A percentile compares a stretch with the other conserved stretches of the same genome.
Conservation (phyloP, 2,329 filamentous ascomycete species). For the Beauveria sp. region DNA sequence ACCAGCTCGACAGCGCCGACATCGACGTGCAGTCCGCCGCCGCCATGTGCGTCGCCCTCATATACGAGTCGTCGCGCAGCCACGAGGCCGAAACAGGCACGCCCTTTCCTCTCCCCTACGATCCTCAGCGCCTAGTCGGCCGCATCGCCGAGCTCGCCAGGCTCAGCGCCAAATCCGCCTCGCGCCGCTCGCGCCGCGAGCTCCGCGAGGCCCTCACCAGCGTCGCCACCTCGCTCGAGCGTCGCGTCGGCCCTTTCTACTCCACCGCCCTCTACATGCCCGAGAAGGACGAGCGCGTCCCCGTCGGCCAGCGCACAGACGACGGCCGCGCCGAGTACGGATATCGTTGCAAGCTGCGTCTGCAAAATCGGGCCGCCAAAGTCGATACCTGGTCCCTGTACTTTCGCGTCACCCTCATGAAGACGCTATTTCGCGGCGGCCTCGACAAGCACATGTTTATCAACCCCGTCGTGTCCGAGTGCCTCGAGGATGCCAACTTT, state of each 20-base stretch:
- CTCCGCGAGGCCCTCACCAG: constrained; percentile 42
- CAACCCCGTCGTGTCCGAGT: constrained; percentile 31
- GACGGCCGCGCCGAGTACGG: constrained; percentile 42
- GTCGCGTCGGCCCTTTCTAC: constrained; percentile 46
- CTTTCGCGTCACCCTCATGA: constrained; percentile 40
- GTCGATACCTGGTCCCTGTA: constrained; percentile 47
- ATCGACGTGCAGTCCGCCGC: constrained; percentile 68
- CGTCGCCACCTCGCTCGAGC: constrained; percentile 47
- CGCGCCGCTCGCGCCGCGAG: constrained; percentile 40
- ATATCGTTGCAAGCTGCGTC: constrained; percentile 43
- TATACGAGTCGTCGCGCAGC: constrained; percentile 63
- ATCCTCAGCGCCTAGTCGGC: constrained; percentile 40
- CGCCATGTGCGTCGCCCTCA: constrained; percentile 71
- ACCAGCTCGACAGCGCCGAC: constrained; percentile 73
- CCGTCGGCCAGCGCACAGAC: constrained; percentile 31
- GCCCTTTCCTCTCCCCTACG: constrained; percentile 41
- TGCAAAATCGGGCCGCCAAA: constrained; percentile 35
- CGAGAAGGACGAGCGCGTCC: constrained; percentile 35
- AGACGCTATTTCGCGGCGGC: constrained; percentile 39
- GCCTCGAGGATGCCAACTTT: constrained; percentile 30
- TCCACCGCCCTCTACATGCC: constrained; percentile 38
- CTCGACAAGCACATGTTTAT: constrained; percentile 30
- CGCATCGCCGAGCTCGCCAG: constrained; percentile 41
- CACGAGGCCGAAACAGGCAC: constrained; percentile 43
- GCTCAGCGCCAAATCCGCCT: constrained; percentile 41